Evolutionary conservation across 352 stramenopile species (phyloP).

Genomic region (Elongisporangium undulatum): DNA sequence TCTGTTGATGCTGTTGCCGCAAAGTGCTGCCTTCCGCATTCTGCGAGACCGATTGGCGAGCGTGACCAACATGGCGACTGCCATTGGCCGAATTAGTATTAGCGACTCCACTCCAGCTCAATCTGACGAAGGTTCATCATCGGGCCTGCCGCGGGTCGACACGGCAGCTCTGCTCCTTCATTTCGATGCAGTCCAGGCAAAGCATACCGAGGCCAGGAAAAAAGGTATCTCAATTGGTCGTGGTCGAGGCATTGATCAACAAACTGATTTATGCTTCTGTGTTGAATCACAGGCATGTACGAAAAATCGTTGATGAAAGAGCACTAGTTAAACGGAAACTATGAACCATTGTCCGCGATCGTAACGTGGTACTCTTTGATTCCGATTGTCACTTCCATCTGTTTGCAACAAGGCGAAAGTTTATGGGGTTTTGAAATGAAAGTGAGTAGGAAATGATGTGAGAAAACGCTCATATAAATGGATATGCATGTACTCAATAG

Average conservation of each 20-base stretch:
- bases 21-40: slow-evolving; percentile 86
- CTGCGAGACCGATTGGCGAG: slow-evolving; percentile 78
- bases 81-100: slow-evolving; percentile 76
- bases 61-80: slow-evolving; percentile 85
- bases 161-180: slow-evolving; percentile 52
- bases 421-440: no score
- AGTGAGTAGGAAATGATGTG: no score
- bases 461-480: no score
- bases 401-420: no score
- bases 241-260: not conserved
- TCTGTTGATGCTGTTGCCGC: slow-evolving; percentile 96
- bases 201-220: slow-evolving; percentile 63
- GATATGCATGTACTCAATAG: not conserved
- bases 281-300: slow-evolving; percentile 28
- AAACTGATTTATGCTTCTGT: not conserved
- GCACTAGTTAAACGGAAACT: slow-evolving; percentile 3
- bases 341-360: not conserved
- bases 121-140: slow-evolving; percentile 15
- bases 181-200: slow-evolving; percentile 71
- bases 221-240: slow-evolving; percentile 35
- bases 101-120: slow-evolving; percentile 17
- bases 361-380: not conserved
- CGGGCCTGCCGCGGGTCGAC: slow-evolving; percentile 30
- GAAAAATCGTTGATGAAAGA: slow-evolving; percentile 68
- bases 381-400: no score